Percentiles rank a stretch among this genome's conserved stretches.
Conservation (phyloP, 805 yeast genomes). For the Yarrowia bubula region DNA sequence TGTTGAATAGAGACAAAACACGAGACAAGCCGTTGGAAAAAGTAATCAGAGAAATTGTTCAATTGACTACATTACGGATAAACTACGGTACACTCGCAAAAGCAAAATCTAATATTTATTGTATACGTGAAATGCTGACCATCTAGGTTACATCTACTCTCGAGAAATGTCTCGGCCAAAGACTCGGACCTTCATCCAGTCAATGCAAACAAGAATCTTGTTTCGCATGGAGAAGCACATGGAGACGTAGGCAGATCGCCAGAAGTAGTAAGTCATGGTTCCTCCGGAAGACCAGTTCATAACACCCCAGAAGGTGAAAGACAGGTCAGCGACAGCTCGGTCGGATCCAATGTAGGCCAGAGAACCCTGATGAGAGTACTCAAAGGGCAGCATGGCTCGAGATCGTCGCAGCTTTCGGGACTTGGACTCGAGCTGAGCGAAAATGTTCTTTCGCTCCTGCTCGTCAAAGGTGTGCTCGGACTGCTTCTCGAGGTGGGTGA, state of each 20-base stretch:
- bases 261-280: slow-evolving; percentile 80
- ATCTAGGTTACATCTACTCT: slow-evolving; percentile 48
- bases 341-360: slow-evolving; percentile 90
- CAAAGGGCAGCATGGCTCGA: slow-evolving; percentile 52
- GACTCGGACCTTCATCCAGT: slow-evolving; percentile 83
- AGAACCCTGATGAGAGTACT: slow-evolving; percentile 86
- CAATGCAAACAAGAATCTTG: slow-evolving; percentile 79
- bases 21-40: no score
- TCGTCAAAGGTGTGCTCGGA: slow-evolving; percentile 32
- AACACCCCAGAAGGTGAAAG: slow-evolving; percentile 47
- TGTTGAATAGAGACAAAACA: no score
- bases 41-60: no score
- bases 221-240: slow-evolving; percentile 90
- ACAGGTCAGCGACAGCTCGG: slow-evolving; percentile 88
- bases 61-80: no score
- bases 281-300: slow-evolving; percentile 81
- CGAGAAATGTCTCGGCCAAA: slow-evolving; percentile 94
- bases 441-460: slow-evolving; percentile 41
- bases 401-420: slow-evolving; percentile 41
- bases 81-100: no score
- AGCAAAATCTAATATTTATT: slow-evolving; percentile 13
- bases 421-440: slow-evolving; percentile 50
- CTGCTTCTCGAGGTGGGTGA: slow-evolving; percentile 42
- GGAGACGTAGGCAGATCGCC: slow-evolving; percentile 91
- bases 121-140: slow-evolving; percentile 5